Evolutionary conservation across 2,329 filamentous ascomycete species (phyloP).

Genomic region (Penicillium digitatum): DNA sequence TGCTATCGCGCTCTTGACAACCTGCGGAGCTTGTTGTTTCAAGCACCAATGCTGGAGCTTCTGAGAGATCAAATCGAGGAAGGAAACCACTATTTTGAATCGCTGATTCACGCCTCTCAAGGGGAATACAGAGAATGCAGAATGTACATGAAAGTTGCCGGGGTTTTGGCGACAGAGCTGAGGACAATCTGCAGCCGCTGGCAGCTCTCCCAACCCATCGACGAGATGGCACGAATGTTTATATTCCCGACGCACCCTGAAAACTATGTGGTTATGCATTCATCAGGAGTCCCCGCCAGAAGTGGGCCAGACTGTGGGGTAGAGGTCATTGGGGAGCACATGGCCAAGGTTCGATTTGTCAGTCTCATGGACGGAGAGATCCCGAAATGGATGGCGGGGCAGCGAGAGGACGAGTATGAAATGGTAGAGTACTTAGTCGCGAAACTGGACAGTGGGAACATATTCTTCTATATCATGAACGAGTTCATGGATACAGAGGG

Average conservation of each 20-base stretch:
- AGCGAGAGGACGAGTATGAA: neutral
- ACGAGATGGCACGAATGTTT: neutral
- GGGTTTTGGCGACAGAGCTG: constrained; percentile 1
- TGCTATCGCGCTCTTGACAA: constrained; percentile 3
- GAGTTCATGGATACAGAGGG: constrained; percentile 2
- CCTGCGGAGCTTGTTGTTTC: constrained; percentile 2
- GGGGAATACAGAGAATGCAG: neutral
- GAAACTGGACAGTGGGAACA: constrained; percentile 1
- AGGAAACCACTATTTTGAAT: constrained; percentile 4
- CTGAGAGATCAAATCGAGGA: constrained; percentile 1
- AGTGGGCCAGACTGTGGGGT: neutral
- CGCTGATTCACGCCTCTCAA: neutral
- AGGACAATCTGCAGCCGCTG: neutral
- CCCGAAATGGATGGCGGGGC: neutral
- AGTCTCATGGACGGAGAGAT: neutral
- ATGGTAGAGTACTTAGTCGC: constrained; percentile 1
- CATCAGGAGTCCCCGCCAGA: neutral
- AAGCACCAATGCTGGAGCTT: constrained; percentile 1
- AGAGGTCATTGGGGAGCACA: constrained; percentile 6
- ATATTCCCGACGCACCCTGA: constrained; percentile 5
- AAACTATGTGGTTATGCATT: constrained; percentile 4
- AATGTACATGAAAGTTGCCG: neutral
- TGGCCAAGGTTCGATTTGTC: constrained; percentile 2
- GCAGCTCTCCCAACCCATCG: neutral
- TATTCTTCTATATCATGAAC: constrained; percentile 7